Evolutionary conservation across 352 stramenopile species (phyloP), one percentile per base, ranked within the genome.

Genomic region (Phytophthora kernoviae): DNA sequence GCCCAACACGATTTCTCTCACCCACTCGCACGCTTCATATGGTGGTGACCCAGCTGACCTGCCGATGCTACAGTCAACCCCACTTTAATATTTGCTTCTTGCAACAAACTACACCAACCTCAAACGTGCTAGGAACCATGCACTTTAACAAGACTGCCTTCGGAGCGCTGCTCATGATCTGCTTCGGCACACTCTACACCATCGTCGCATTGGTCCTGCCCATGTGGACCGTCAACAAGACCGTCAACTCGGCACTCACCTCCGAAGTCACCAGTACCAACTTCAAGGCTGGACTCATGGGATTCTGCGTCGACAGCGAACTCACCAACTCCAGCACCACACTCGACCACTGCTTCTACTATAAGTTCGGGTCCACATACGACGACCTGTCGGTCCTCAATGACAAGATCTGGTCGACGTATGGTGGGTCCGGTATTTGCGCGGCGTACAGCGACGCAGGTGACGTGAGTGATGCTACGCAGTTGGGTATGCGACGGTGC

Each of bases 281-380:
- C 49, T 69, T 65, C 36, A 64, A 64, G 15, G 47, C 61, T 6
- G 47, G 54, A 9, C 33, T 69, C 47, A 56, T 59, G 54, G 40
- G 60, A 11, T 63, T 62, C 60, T 81, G 75, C 62, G 82, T 79
- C 45, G 74, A 89, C 55, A 64, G 82, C 26, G 55, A 86, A 48
- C 54, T 87, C 50, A 30, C 43, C n/a, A 74, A 85, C 55, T 33
- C 55, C 30, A 69, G 56, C 17, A 42, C 75, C 17, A 45, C 53
- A 11, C 76, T 86, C 39, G 74, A 86, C 63, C 70, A 79, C 54
- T 88, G 79, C 62, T 86, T 86, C 61, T 88, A 81, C 67, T 73
- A 86, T 71, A 84, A 75, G 14, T 73, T 70, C 3, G 81, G 66
- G 60, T 71, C 67, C 3, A 77, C 62, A 58, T 57, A 83, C 15